phyloP scores from a whole-genome alignment of 2,329 filamentous ascomycete genomes.

The Colletotrichum lindemuthianum region DNA sequence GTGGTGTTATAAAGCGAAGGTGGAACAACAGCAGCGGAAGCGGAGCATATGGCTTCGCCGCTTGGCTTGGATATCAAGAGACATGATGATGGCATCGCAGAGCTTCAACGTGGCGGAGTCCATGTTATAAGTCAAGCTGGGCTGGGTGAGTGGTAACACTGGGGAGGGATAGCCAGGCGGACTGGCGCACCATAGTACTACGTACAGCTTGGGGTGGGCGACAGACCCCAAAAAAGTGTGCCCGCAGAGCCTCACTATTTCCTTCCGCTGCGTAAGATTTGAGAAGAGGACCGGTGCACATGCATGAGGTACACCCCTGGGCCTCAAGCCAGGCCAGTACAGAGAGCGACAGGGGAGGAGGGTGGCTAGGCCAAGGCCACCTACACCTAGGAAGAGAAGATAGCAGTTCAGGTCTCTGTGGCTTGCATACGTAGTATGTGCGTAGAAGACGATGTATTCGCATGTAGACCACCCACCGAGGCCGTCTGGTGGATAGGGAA shows the following conservation, averaged over 20 bases:
- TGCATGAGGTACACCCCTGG: no score
- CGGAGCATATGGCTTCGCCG: neutral
- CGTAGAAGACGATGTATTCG: no score
- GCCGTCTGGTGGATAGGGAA: no score
- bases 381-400: no score
- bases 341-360: no score
- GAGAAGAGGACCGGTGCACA: neutral
- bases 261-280: neutral
- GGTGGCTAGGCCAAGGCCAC: no score
- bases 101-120: slow-evolving; percentile 19
- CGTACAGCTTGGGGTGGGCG: slow-evolving; percentile 5
- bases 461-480: no score
- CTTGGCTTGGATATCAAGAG: slow-evolving; percentile 2
- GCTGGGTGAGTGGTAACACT: neutral
- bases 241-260: no score
- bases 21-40: neutral
- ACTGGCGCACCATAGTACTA: slow-evolving; percentile 9
- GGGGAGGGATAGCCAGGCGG: slow-evolving; percentile 16
- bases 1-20: slow-evolving; percentile 18
- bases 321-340: no score
- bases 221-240: slow-evolving; percentile 3
- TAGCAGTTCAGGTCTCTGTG: no score
- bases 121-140: slow-evolving; percentile 26
- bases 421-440: no score
- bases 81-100: slow-evolving; percentile 6